A percentile compares a stretch with the other conserved stretches of the same genome.
Conservation (phyloP, 2,329 filamentous ascomycete genomes). For the Pyrenophora teres region DNA sequence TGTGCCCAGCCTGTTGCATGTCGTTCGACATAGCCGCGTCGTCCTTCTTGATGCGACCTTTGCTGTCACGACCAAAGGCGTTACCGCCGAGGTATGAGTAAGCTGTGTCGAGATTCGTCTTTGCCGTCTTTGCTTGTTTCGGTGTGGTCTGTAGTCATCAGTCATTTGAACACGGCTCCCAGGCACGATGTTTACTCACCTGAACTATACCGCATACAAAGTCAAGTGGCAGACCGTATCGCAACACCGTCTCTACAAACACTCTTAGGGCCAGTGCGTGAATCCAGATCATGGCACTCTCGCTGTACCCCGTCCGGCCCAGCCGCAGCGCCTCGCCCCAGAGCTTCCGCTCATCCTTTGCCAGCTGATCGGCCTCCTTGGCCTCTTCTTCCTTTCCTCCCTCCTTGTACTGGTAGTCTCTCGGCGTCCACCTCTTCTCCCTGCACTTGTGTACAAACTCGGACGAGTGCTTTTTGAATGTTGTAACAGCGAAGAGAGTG, state of each 20-base stretch:
- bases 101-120: slow-evolving; percentile 69
- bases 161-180: background rate
- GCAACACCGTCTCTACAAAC: slow-evolving; percentile 96
- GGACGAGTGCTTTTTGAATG: slow-evolving; percentile 86
- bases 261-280: slow-evolving; percentile 89
- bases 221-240: slow-evolving; percentile 89
- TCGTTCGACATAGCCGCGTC: slow-evolving; percentile 79
- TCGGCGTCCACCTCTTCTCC: slow-evolving; percentile 91
- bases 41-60: slow-evolving; percentile 88
- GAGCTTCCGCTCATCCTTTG: slow-evolving; percentile 84
- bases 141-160: slow-evolving; percentile 68
- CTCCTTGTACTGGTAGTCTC: slow-evolving; percentile 91
- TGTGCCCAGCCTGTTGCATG: slow-evolving; percentile 74
- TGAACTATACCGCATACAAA: slow-evolving; percentile 84
- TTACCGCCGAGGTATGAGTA: slow-evolving; percentile 96
- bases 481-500: slow-evolving; percentile 82
- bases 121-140: slow-evolving; percentile 79
- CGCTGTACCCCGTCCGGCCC: slow-evolving; percentile 90
- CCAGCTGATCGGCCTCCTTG: slow-evolving; percentile 80
- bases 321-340: slow-evolving; percentile 90
- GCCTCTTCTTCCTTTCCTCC: slow-evolving; percentile 88
- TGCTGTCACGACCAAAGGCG: slow-evolving; percentile 91
- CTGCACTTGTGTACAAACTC: slow-evolving; percentile 93
- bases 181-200: slow-evolving; percentile 55
- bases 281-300: slow-evolving; percentile 94